Percentiles rank a stretch among this genome's conserved stretches.
These are phyloP conservation scores for Chlorella sp. DNA, from an alignment of 139 green algal genomes.

Conservation along the genomic window DNA sequence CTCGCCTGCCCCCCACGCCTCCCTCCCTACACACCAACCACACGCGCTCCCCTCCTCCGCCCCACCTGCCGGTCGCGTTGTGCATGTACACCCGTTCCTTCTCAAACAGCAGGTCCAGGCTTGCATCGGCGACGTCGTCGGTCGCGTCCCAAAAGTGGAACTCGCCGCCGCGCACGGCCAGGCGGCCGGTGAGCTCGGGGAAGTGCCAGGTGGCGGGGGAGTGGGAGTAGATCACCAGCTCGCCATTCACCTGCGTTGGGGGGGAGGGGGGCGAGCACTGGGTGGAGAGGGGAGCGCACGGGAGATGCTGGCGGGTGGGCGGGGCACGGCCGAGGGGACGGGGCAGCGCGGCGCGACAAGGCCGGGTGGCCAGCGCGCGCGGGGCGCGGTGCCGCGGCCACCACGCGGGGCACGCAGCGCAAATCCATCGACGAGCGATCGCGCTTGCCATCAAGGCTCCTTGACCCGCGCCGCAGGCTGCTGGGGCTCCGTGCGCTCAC, in stretches of 20 bases:
- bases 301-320: too few relatives aligned
- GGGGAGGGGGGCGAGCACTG: background rate
- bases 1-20: too few relatives aligned
- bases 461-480: too few relatives aligned
- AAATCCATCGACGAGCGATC: too few relatives aligned
- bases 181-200: conserved; percentile 72
- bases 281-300: background rate
- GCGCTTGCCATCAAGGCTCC: too few relatives aligned
- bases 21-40: too few relatives aligned
- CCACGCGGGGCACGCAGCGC: too few relatives aligned
- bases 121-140: conserved; percentile 75
- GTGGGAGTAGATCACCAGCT: conserved; percentile 64
- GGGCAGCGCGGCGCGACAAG: too few relatives aligned
- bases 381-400: too few relatives aligned
- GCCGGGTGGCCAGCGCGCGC: too few relatives aligned
- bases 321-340: too few relatives aligned
- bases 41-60: too few relatives aligned
- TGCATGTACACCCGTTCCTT: conserved; percentile 90
- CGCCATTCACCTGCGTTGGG: conserved; percentile 51
- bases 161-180: conserved; percentile 48
- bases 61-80: conserved; percentile 79
- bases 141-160: conserved; percentile 97
- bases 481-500: conserved; percentile 30
- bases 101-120: conserved; percentile 94
- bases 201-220: conserved; percentile 74